phyloP scores from a whole-genome alignment of 2,329 filamentous ascomycete genomes.

The Pyrenophora seminiperda region DNA sequence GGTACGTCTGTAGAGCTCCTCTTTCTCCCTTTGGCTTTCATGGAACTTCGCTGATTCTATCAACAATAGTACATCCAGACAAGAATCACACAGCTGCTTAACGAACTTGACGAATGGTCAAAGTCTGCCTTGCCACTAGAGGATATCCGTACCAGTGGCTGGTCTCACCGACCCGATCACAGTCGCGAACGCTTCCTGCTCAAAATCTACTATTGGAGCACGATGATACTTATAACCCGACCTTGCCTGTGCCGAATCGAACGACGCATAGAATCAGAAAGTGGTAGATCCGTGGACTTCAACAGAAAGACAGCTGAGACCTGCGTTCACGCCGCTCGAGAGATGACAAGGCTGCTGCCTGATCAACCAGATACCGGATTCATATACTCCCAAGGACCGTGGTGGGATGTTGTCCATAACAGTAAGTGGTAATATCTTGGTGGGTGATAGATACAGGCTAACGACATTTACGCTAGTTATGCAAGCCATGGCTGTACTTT shows the following conservation, averaged over 20 bases:
- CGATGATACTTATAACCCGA: slow-evolving; percentile 45
- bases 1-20: slow-evolving; percentile 11
- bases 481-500: slow-evolving; percentile 46
- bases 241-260: slow-evolving; percentile 49
- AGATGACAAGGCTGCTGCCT: slow-evolving; percentile 43
- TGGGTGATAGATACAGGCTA: background rate
- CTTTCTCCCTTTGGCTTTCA: background rate
- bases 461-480: slow-evolving; percentile 30
- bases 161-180: slow-evolving; percentile 8
- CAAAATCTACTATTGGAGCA: slow-evolving; percentile 41
- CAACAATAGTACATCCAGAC: slow-evolving; percentile 33
- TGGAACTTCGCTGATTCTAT: slow-evolving; percentile 7
- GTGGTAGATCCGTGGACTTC: slow-evolving; percentile 36
- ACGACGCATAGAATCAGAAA: slow-evolving; percentile 36
- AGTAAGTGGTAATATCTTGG: slow-evolving; percentile 16
- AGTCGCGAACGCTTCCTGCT: slow-evolving; percentile 26
- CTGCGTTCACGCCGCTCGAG: slow-evolving; percentile 45
- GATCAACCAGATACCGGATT: slow-evolving; percentile 30
- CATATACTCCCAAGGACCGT: slow-evolving; percentile 43
- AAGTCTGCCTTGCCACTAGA: slow-evolving; percentile 18
- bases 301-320: slow-evolving; percentile 38
- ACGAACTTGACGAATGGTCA: slow-evolving; percentile 43
- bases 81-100: slow-evolving; percentile 35
- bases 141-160: slow-evolving; percentile 18
- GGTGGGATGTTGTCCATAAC: slow-evolving; percentile 50